Base-by-base conservation (phyloP, 2,329 filamentous ascomycete genomes). In the Myotisia sp. region DNA sequence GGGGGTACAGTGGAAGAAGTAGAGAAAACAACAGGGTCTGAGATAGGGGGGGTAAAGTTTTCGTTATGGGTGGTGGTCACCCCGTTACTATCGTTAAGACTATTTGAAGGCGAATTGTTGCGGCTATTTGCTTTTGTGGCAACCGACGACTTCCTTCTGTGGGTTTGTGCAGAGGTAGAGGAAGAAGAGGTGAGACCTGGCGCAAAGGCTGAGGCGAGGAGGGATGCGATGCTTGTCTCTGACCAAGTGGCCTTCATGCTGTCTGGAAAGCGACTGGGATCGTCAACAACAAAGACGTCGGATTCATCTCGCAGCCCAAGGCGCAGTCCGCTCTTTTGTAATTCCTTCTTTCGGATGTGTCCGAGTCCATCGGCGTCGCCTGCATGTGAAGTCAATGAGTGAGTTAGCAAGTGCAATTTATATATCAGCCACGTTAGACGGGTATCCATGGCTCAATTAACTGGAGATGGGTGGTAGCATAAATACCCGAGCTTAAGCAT, bases 321-420 rank as follows among this genome's bases (percentile, higher is more conserved):
- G 31, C 74, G 62, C 47, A 82, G 58, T 4, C 77, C 86, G 50
- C 82, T 90, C 56, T 84, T 77, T 42, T 80, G 68, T 27, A 98
- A 69, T 60, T 98, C 90, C 49, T 75, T 73, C 56, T 81, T 82
- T 42, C 90, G 74, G 34, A 76, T 80, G 44, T 81, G 73, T 38
- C 90, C 90, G 20, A 95, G 67, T 1, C 86, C 86, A 46, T 86
- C 85, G 32, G 86, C 85, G 54, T 95, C 70, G 37, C 84, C 80
- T 79, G 20, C 13, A 24, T 18, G n/a, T 10, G 5, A 23, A 18
- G 13, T 12, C 8, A 18, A n/a, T n/a, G n/a, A n/a, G n/a, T n/a
- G n/a, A n/a, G n/a, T n/a, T n/a, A n/a, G n/a, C n/a, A n/a, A n/a
- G n/a, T n/a, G n/a, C n/a, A n/a, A n/a, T n/a, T n/a, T n/a, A n/a